These are phyloP conservation scores for Debaryomyces coudertii DNA, from an alignment of 1,139 yeast genomes.

Conservation along the genomic window DNA sequence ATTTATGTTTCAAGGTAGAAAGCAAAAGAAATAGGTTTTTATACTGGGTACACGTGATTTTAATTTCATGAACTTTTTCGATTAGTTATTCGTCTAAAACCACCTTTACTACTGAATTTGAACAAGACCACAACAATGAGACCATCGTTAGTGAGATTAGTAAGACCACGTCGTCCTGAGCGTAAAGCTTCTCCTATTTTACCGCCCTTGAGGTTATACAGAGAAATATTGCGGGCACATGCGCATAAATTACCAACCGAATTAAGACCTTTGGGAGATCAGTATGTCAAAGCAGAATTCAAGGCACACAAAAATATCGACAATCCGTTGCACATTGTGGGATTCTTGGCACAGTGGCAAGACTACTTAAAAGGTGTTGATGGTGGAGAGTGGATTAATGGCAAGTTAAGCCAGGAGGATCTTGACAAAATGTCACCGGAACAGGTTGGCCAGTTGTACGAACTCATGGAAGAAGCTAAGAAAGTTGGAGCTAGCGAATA, in stretches of 20 bases:
- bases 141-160: conserved; percentile 47
- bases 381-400: conserved; percentile 77
- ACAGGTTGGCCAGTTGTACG: conserved; percentile 76
- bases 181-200: conserved; percentile 61
- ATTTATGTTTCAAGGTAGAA: neutral
- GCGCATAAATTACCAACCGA: conserved; percentile 60
- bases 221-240: conserved; percentile 81
- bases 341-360: conserved; percentile 94
- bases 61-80: neutral
- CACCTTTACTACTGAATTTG: neutral
- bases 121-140: conserved; percentile 41
- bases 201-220: conserved; percentile 80
- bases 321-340: conserved; percentile 91
- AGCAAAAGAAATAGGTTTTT: neutral
- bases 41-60: conserved; percentile 10
- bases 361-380: conserved; percentile 75
- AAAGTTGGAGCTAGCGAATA: conserved; percentile 38
- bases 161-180: conserved; percentile 61
- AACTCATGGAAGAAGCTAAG: conserved; percentile 51
- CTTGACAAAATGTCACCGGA: conserved; percentile 88
- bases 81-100: neutral
- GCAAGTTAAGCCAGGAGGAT: conserved; percentile 64
- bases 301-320: conserved; percentile 80
- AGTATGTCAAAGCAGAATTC: conserved; percentile 87
- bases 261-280: conserved; percentile 81